A percentile compares a stretch with the other conserved stretches of the same genome.
Conservation (phyloP, 2,329 filamentous ascomycete species). For the Acephala macrosclerotiorum region DNA sequence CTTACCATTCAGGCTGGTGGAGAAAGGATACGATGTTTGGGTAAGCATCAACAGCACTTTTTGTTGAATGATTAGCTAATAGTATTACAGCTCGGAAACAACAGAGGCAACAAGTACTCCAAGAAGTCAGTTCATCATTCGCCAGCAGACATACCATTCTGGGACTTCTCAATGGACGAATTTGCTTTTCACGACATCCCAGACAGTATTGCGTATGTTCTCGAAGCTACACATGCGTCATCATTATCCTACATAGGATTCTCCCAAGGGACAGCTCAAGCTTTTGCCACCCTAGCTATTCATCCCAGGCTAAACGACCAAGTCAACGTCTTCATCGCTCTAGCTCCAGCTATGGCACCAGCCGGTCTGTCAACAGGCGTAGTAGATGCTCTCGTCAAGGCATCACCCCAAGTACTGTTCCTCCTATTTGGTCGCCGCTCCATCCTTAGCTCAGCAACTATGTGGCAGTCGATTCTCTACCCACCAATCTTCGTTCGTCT, state of each 20-base stretch:
- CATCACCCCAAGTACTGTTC: constrained; percentile 90
- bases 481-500: constrained; percentile 89
- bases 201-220: constrained; percentile 90
- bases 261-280: constrained; percentile 95
- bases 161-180: constrained; percentile 98
- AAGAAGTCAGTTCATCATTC: constrained; percentile 86
- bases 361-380: constrained; percentile 89
- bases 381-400: constrained; percentile 91
- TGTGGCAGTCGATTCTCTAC: constrained; percentile 97
- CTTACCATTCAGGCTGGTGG: constrained; percentile 87
- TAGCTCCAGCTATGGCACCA: constrained; percentile 96
- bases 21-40: constrained; percentile 96
- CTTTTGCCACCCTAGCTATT: constrained; percentile 91
- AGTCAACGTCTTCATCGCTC: constrained; percentile 93
- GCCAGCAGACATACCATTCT: constrained; percentile 81
- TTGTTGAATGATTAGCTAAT: constrained; percentile 33
- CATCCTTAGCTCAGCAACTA: constrained; percentile 90
- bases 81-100: constrained; percentile 82
- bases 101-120: constrained; percentile 98
- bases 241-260: constrained; percentile 97
- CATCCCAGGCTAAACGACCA: constrained; percentile 92
- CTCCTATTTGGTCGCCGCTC: constrained; percentile 91
- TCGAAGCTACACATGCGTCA: constrained; percentile 80
- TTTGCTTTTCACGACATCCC: constrained; percentile 98
- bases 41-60: constrained; percentile 52